These are phyloP conservation scores for Phaeosphaeria sp. DNA, from an alignment of 2,329 filamentous ascomycete species.

Conservation along the genomic window DNA sequence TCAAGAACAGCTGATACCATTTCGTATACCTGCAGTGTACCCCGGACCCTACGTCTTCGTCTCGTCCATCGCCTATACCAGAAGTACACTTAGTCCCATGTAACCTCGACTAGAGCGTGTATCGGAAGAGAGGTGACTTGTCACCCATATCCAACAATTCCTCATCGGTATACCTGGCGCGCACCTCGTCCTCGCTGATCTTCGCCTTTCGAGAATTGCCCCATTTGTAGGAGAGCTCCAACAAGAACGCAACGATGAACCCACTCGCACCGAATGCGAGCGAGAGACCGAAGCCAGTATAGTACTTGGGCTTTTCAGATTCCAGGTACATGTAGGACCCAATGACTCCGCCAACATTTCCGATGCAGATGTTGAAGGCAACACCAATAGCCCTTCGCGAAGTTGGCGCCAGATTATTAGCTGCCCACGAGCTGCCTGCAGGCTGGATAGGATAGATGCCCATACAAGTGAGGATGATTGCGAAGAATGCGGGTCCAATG, in stretches of 20 bases:
- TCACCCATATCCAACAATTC: conserved; percentile 49
- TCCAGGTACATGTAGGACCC: conserved; percentile 46
- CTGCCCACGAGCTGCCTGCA: conserved; percentile 36
- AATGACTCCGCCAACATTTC: conserved; percentile 39
- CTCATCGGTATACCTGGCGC: conserved; percentile 44
- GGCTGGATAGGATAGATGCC: conserved; percentile 47
- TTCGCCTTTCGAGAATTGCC: conserved; percentile 46
- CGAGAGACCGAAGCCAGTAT: conserved; percentile 45
- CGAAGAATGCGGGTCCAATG: conserved; percentile 53
- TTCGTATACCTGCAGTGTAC: neutral
- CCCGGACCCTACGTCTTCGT: neutral
- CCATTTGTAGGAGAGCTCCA: conserved; percentile 40
- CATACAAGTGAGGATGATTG: conserved; percentile 52
- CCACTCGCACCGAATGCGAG: conserved; percentile 35
- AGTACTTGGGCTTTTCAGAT: conserved; percentile 44
- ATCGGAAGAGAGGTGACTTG: conserved; percentile 49
- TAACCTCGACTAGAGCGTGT: conserved; percentile 20
- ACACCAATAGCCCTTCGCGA: conserved; percentile 41
- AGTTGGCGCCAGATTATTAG: conserved; percentile 38
- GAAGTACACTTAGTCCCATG: neutral
- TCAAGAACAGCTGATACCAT: neutral
- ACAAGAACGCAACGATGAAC: conserved; percentile 28
- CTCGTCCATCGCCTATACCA: too few relatives aligned
- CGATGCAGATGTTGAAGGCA: conserved; percentile 37
- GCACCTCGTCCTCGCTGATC: conserved; percentile 44